These are phyloP conservation scores for Marsdenia floribunda DNA, from an alignment of 257 asterid species.

Conservation along the genomic window DNA sequence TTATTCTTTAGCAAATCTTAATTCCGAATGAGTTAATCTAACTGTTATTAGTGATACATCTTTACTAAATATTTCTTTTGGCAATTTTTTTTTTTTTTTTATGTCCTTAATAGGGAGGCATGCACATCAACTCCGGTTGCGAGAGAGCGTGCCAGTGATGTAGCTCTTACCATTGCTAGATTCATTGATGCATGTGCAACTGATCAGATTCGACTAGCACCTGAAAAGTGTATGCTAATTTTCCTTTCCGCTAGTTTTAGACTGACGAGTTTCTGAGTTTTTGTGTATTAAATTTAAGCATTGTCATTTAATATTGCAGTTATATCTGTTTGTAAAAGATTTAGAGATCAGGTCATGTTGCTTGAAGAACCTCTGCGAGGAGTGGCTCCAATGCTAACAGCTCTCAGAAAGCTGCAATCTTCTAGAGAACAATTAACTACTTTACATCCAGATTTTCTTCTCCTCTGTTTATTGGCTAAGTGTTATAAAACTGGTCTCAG, in stretches of 20 bases:
- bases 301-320: conserved; percentile 47
- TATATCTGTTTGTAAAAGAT: conserved; percentile 69
- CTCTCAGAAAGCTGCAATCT: conserved; percentile 61
- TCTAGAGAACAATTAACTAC: conserved; percentile 79
- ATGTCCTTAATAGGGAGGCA: conserved; percentile 58
- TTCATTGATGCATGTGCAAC: conserved; percentile 60
- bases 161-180: conserved; percentile 49
- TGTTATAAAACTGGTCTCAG: conserved; percentile 72
- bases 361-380: conserved; percentile 79
- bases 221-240: conserved; percentile 62
- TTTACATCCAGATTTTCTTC: conserved; percentile 84
- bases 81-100: conserved; percentile 9
- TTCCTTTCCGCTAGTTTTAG: background rate
- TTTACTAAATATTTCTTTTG: background rate
- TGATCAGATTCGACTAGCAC: conserved; percentile 76
- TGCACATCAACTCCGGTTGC: conserved; percentile 45
- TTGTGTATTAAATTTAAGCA: conserved; percentile 18
- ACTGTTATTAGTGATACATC: background rate
- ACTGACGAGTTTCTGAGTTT: background rate
- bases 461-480: conserved; percentile 74
- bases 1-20: background rate
- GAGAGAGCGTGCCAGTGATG: conserved; percentile 54
- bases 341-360: conserved; percentile 63
- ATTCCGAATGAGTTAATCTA: background rate
- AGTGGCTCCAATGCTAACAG: conserved; percentile 73